phyloP scores from a whole-genome alignment of 345 rosid genomes.

The Boechera retrofracta region DNA sequence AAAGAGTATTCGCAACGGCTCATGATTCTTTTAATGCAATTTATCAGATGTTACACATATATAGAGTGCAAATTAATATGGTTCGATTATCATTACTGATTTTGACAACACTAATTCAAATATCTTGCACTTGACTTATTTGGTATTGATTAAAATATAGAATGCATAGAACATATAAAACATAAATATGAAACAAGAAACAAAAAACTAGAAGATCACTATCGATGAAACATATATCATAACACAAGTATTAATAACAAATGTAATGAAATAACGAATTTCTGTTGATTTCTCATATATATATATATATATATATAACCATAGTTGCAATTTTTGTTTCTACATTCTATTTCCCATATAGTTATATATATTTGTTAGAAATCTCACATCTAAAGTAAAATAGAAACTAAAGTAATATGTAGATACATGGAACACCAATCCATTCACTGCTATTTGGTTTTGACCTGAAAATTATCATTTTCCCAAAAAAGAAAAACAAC shows the following conservation, averaged over 20 bases:
- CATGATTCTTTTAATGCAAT: not conserved
- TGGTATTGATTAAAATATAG: too few species aligned
- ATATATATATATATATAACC: too few species aligned
- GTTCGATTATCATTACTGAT: too few species aligned
- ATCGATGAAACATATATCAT: too few species aligned
- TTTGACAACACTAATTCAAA: too few species aligned
- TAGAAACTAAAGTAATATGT: not conserved
- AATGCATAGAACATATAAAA: too few species aligned
- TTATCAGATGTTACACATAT: not conserved
- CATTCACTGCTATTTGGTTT: not conserved
- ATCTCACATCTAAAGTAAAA: not conserved
- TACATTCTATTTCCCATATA: not conserved
- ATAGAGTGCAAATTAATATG: too few species aligned
- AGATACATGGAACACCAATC: not conserved
- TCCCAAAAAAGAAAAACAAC: not conserved
- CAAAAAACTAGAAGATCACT: too few species aligned
- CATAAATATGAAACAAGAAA: too few species aligned
- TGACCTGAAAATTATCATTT: not conserved
- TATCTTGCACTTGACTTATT: too few species aligned
- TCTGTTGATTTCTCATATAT: not conserved
- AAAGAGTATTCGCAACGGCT: not conserved
- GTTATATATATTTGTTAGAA: not conserved
- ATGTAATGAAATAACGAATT: not conserved
- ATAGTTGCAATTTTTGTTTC: not conserved
- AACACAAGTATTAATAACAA: too few species aligned